phyloP scores from a whole-genome alignment of 345 rosid genomes.

The Lepidium aucheri region DNA sequence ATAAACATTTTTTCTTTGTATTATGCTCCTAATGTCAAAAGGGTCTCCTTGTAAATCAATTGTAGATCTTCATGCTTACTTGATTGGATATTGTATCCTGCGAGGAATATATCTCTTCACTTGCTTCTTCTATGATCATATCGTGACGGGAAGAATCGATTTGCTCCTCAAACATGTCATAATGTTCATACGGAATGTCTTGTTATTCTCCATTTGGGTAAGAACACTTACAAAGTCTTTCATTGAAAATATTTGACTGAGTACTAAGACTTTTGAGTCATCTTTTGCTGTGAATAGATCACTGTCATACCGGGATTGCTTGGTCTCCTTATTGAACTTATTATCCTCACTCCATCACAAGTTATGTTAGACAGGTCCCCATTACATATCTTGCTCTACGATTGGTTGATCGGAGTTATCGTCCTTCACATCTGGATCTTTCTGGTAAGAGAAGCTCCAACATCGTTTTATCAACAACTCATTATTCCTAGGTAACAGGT shows the following conservation, averaged over 20 bases:
- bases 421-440: slow-evolving; percentile 5
- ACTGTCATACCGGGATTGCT: slow-evolving; percentile 5
- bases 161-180: not conserved
- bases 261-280: not conserved
- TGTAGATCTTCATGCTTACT: slow-evolving; percentile 4
- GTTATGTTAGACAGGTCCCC: slow-evolving; percentile 7
- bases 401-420: not conserved
- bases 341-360: slow-evolving; percentile 3
- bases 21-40: not conserved
- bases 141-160: not conserved
- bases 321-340: slow-evolving; percentile 16
- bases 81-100: slow-evolving; percentile 7
- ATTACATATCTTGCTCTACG: not conserved
- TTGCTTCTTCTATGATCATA: not conserved
- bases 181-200: not conserved
- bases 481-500: not conserved
- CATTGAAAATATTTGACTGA: not conserved
- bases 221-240: not conserved
- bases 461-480: not conserved
- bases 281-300: not conserved
- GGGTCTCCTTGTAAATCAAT: not conserved
- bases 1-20: not conserved
- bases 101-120: not conserved
- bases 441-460: slow-evolving; percentile 1
- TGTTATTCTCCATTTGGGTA: slow-evolving; percentile 16